Conservation (phyloP, 768 basidiomycete species). For the Astraeus odoratus region DNA sequence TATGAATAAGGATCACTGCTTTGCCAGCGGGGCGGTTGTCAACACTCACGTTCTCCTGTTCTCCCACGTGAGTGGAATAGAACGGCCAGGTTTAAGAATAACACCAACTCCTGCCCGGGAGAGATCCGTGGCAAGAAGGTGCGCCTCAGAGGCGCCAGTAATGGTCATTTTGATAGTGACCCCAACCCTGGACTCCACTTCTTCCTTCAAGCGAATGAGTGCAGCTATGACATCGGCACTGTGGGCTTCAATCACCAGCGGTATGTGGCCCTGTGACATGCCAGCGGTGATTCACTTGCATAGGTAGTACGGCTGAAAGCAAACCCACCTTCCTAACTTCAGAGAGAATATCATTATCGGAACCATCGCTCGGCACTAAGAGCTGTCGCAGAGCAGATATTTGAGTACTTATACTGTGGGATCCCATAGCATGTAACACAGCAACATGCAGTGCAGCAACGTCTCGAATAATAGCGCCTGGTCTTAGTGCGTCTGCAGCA, state of each 20-base stretch:
- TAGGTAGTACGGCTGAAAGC: not conserved
- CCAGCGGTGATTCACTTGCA: not conserved
- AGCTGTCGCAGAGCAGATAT: slow-evolving; percentile 66
- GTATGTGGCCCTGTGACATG: slow-evolving; percentile 50
- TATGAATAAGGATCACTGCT: slow-evolving; percentile 6
- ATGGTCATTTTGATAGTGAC: slow-evolving; percentile 50
- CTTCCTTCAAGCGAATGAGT: slow-evolving; percentile 59
- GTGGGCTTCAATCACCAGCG: slow-evolving; percentile 67
- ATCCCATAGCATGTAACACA: slow-evolving; percentile 37
- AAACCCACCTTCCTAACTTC: slow-evolving; percentile 2
- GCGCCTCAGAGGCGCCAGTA: slow-evolving; percentile 61
- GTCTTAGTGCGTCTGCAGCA: slow-evolving; percentile 49
- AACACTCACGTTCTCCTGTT: slow-evolving; percentile 28
- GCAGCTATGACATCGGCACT: slow-evolving; percentile 82
- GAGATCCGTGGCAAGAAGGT: slow-evolving; percentile 67
- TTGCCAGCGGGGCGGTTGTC: not conserved
- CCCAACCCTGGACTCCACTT: slow-evolving; percentile 45
- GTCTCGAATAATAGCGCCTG: slow-evolving; percentile 59
- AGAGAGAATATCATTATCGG: slow-evolving; percentile 34
- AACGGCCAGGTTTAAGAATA: slow-evolving; percentile 56
- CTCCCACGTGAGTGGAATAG: slow-evolving; percentile 75
- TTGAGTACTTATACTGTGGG: slow-evolving; percentile 68
- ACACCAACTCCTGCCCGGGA: slow-evolving; percentile 64
- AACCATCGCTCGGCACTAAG: slow-evolving; percentile 33
- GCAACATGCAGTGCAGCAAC: slow-evolving; percentile 56